A percentile compares a stretch with the other conserved stretches of the same genome.
Evolutionary conservation across 2,329 filamentous ascomycete species (phyloP).

Genomic region (Cytospora piceicola): DNA sequence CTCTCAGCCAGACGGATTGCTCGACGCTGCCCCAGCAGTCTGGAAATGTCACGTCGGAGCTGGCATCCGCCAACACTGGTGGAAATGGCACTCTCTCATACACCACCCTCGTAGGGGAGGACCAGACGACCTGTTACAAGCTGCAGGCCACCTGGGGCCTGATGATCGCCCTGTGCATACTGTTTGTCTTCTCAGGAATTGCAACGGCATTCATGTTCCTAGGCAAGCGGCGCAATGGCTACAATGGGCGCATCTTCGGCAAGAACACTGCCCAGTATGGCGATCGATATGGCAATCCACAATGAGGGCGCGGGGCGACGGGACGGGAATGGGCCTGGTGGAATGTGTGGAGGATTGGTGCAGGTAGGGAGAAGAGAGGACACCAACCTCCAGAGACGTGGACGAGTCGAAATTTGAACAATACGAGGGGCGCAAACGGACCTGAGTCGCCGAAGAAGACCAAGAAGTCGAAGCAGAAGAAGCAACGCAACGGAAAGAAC

Average conservation of each 20-base stretch:
- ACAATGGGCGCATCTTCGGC: slow-evolving; percentile 3
- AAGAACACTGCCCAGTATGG: slow-evolving; percentile 22
- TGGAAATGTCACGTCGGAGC: slow-evolving; percentile 4
- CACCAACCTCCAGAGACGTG: slow-evolving; percentile 21
- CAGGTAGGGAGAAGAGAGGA: slow-evolving; percentile 15
- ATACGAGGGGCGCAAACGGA: slow-evolving; percentile 9
- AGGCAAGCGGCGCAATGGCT: slow-evolving; percentile 47
- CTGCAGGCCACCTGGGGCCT: slow-evolving; percentile 89
- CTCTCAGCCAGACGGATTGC: slow-evolving; percentile 79
- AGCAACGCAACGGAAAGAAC: slow-evolving; percentile 19
- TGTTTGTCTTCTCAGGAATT: slow-evolving; percentile 68
- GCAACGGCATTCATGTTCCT: slow-evolving; percentile 66
- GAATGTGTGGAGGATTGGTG: slow-evolving; percentile 23
- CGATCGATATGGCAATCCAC: slow-evolving; percentile 17
- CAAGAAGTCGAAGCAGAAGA: slow-evolving; percentile 18
- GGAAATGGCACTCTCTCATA: slow-evolving; percentile 44
- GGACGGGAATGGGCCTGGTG: slow-evolving; percentile 23
- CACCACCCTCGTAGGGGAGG: slow-evolving; percentile 54
- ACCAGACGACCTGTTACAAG: slow-evolving; percentile 73
- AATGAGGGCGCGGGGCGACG: slow-evolving; percentile 23
- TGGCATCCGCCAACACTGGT: slow-evolving; percentile 42
- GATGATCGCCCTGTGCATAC: slow-evolving; percentile 74
- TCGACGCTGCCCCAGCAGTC: slow-evolving; percentile 47
- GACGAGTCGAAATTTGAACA: slow-evolving; percentile 15
- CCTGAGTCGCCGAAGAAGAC: slow-evolving; percentile 20